These are phyloP conservation scores for Flaveria trinervia DNA, from an alignment of 129 eudicot species.

Conservation along the genomic window DNA sequence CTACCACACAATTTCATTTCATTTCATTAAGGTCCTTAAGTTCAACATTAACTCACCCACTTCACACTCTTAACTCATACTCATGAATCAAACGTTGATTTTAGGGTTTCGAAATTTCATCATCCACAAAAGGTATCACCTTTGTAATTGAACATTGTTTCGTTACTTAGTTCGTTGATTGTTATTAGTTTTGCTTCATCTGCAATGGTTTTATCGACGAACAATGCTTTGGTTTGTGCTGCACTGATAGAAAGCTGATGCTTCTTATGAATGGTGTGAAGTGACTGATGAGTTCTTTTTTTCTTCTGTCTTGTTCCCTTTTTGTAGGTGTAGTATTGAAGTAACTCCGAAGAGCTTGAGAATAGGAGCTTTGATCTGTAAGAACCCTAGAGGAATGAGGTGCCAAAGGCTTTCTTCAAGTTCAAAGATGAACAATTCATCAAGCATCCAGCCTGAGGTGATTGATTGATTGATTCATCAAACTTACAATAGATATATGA, in stretches of 20 bases:
- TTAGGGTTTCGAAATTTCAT: constrained; percentile 36
- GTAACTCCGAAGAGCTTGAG: constrained; percentile 28
- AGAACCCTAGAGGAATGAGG: constrained; percentile 34
- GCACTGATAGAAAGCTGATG: not conserved
- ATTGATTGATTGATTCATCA: not conserved
- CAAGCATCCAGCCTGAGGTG: constrained; percentile 25
- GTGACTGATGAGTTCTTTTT: not conserved
- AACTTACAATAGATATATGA: not conserved
- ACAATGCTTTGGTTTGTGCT: constrained; percentile 13
- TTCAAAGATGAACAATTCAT: constrained; percentile 20
- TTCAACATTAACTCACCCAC: constrained; percentile 12
- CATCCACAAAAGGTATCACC: constrained; percentile 30
- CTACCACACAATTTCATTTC: not conserved
- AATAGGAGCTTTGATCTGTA: constrained; percentile 26
- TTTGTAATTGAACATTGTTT: not conserved
- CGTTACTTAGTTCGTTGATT: not conserved
- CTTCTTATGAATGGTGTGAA: not conserved
- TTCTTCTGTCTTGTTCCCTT: not conserved
- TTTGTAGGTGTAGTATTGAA: constrained; percentile 32
- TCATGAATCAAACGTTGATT: constrained; percentile 30
- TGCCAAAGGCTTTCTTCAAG: constrained; percentile 21
- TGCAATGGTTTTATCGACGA: not conserved
- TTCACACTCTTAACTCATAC: constrained; percentile 5
- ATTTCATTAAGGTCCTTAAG: not conserved
- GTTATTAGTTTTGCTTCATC: not conserved